Conservation (phyloP, 192 early-diverging fungal genomes). For the Backusella luteola region DNA sequence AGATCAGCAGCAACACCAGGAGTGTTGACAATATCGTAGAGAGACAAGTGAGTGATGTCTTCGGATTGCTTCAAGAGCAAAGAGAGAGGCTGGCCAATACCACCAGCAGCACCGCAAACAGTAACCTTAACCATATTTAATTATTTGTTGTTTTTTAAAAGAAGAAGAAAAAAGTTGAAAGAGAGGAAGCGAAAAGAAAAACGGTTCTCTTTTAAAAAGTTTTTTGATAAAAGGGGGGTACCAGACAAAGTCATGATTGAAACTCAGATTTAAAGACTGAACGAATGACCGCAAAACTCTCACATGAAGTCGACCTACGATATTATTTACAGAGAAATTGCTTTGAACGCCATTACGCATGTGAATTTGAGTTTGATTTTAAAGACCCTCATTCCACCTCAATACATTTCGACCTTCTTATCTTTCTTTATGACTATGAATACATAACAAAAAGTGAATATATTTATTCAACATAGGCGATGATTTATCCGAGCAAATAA, state of each 20-base stretch:
- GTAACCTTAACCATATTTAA: conserved; percentile 51
- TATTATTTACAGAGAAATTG: not conserved
- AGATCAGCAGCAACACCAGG: conserved; percentile 97
- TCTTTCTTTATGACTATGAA: not conserved
- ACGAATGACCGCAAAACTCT: not conserved
- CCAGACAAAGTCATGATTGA: not conserved
- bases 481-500: not conserved
- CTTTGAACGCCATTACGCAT: not conserved
- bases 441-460: not conserved
- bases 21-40: conserved; percentile 96
- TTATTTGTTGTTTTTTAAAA: not conserved
- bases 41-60: conserved; percentile 77
- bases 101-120: conserved; percentile 82
- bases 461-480: not conserved
- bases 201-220: conserved; percentile 1
- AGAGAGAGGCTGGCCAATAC: conserved; percentile 97
- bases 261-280: not conserved
- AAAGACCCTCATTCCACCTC: not conserved
- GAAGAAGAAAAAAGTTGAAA: conserved; percentile 12
- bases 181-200: conserved; percentile 9
- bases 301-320: not conserved
- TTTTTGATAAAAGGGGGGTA: not conserved
- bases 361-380: not conserved
- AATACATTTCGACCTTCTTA: not conserved
- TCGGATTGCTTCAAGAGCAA: conserved; percentile 92